A percentile compares a stretch with the other conserved stretches of the same genome.
Evolutionary conservation across 2,329 filamentous ascomycete species (phyloP).

Genomic region (Xylaria sp.): DNA sequence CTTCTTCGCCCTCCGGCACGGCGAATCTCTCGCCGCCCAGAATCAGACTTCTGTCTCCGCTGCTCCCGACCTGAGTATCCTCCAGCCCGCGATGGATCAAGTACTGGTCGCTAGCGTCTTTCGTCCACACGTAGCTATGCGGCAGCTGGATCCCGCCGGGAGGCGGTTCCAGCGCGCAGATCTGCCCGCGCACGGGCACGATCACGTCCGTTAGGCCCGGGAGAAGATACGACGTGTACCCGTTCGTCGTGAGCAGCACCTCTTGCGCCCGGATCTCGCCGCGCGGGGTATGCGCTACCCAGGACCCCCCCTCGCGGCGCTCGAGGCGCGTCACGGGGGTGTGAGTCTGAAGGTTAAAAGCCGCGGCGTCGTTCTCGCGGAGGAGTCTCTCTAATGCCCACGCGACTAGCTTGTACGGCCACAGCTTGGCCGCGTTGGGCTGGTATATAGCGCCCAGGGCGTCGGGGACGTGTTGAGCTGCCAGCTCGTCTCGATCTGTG

Average conservation of each 20-base stretch:
- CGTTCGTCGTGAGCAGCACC: conserved; percentile 85
- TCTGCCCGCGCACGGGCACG: conserved; percentile 77
- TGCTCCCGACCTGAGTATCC: conserved; percentile 30
- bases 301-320: conserved; percentile 53
- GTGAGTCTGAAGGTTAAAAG: conserved; percentile 79
- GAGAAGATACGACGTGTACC: conserved; percentile 80
- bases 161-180: conserved; percentile 73
- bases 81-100: conserved; percentile 35
- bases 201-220: conserved; percentile 73
- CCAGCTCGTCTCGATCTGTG: conserved; percentile 55
- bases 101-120: conserved; percentile 32
- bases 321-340: conserved; percentile 69
- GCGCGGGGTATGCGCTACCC: conserved; percentile 74
- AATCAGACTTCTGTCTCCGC: conserved; percentile 60
- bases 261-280: conserved; percentile 72
- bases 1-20: conserved; percentile 64
- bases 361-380: conserved; percentile 35
- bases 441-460: conserved; percentile 74
- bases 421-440: conserved; percentile 73
- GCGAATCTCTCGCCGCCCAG: conserved; percentile 75
- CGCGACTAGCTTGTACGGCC: conserved; percentile 86
- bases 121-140: conserved; percentile 39
- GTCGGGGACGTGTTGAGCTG: conserved; percentile 63
- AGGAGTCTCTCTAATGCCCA: conserved; percentile 74
- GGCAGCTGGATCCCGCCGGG: conserved; percentile 36